phyloP scores from a whole-genome alignment of 2,329 filamentous ascomycete species.

The Lasiodiplodia sp. region DNA sequence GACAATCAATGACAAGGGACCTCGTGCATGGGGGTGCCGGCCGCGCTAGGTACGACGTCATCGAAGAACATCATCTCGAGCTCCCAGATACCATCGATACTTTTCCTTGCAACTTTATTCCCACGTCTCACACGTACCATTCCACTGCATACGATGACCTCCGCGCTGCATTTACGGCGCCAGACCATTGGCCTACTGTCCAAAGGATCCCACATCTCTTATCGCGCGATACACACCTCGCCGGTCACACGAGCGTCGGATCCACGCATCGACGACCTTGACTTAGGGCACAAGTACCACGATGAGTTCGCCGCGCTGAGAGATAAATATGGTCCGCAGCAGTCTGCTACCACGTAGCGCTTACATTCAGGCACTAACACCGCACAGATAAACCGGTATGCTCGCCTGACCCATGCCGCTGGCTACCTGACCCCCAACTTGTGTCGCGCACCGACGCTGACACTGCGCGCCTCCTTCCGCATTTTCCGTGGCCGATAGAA shows the following conservation, averaged over 20 bases:
- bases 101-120: background rate
- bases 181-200: background rate
- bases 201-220: constrained; percentile 33
- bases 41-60: constrained; percentile 12
- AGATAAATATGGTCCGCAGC: constrained; percentile 61
- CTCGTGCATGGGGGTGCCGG: constrained; percentile 11
- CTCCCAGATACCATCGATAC: background rate
- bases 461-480: constrained; percentile 39
- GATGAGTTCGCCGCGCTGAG: constrained; percentile 69
- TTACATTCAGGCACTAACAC: constrained; percentile 32
- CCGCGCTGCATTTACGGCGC: background rate
- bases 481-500: constrained; percentile 42
- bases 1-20: constrained; percentile 12
- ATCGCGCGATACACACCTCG: constrained; percentile 38
- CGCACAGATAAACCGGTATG: constrained; percentile 44
- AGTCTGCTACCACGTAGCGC: background rate
- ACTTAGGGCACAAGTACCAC: constrained; percentile 61
- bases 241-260: constrained; percentile 46
- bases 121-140: background rate
- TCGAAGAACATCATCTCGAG: constrained; percentile 13
- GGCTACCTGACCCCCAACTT: background rate
- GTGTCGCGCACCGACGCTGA: background rate
- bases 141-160: constrained; percentile 6
- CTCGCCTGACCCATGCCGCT: background rate
- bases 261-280: constrained; percentile 58